These are phyloP conservation scores for Colletotrichum coccodes DNA, from an alignment of 2,329 filamentous ascomycete genomes.

Conservation along the genomic window DNA sequence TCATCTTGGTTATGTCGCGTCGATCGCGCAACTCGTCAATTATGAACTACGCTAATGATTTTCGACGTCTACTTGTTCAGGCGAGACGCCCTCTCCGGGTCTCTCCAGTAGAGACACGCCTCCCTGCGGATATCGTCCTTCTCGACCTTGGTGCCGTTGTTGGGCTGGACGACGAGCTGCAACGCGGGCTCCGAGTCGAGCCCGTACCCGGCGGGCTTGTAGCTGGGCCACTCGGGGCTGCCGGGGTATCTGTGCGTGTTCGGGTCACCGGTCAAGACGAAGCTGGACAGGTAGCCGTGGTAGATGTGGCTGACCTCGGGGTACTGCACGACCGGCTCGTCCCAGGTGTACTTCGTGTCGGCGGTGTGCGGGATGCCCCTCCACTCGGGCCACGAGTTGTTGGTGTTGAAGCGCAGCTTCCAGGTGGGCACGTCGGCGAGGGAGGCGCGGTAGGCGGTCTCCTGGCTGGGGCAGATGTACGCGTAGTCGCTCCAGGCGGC, in stretches of 20 bases:
- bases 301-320: conserved; percentile 48
- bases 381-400: conserved; percentile 75
- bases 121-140: conserved; percentile 44
- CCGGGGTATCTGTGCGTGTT: conserved; percentile 56
- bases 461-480: conserved; percentile 55
- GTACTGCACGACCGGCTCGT: conserved; percentile 45
- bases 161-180: conserved; percentile 46
- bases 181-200: conserved; percentile 37
- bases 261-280: conserved; percentile 77
- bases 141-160: conserved; percentile 43
- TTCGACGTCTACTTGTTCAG: conserved; percentile 43
- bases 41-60: not conserved
- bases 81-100: conserved; percentile 43
- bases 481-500: conserved; percentile 56
- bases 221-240: conserved; percentile 38
- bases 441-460: conserved; percentile 65
- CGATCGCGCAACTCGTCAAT: too few relatives aligned
- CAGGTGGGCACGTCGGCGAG: conserved; percentile 76
- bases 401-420: conserved; percentile 79
- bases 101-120: conserved; percentile 48
- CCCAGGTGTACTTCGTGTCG: conserved; percentile 48
- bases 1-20: not conserved
- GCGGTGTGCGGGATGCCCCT: conserved; percentile 55
- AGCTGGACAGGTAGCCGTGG: conserved; percentile 74
- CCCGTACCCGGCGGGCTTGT: conserved; percentile 37